Conservation (phyloP, 192 early-diverging fungal genomes). For the Rhizophagus sp. region DNA sequence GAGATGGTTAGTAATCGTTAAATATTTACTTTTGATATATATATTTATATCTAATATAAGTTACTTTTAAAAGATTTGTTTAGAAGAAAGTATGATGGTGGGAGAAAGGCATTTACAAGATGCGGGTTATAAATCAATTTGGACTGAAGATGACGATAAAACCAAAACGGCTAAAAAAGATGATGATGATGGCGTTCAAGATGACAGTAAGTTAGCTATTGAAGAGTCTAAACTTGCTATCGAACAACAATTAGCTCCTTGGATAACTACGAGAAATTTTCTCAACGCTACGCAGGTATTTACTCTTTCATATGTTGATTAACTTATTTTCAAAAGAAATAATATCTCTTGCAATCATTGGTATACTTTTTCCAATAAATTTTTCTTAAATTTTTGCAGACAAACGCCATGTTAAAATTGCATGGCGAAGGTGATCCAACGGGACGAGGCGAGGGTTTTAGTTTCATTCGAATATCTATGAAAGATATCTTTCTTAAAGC, state of each 20-base stretch:
- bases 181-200: conserved; percentile 66
- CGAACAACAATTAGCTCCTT: conserved; percentile 92
- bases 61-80: conserved; percentile 49
- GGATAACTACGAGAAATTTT: conserved; percentile 95
- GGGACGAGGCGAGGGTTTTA: conserved; percentile 93
- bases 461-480: conserved; percentile 96
- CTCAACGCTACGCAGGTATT: conserved; percentile 79
- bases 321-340: not conserved
- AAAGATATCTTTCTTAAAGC: conserved; percentile 94
- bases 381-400: not conserved
- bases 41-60: not conserved
- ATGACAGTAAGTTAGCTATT: conserved; percentile 40
- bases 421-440: conserved; percentile 98
- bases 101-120: conserved; percentile 91
- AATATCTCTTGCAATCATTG: too few species aligned
- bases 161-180: conserved; percentile 57
- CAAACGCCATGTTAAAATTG: conserved; percentile 94
- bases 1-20: conserved; percentile 69
- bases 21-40: not conserved
- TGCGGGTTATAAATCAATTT: conserved; percentile 76
- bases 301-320: not conserved
- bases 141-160: conserved; percentile 63
- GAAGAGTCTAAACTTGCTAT: conserved; percentile 74
- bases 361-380: too few species aligned
- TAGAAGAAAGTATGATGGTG: conserved; percentile 90